Evolutionary conservation across 768 basidiomycete genomes (phyloP).

Genomic region (Boletus speciosus): DNA sequence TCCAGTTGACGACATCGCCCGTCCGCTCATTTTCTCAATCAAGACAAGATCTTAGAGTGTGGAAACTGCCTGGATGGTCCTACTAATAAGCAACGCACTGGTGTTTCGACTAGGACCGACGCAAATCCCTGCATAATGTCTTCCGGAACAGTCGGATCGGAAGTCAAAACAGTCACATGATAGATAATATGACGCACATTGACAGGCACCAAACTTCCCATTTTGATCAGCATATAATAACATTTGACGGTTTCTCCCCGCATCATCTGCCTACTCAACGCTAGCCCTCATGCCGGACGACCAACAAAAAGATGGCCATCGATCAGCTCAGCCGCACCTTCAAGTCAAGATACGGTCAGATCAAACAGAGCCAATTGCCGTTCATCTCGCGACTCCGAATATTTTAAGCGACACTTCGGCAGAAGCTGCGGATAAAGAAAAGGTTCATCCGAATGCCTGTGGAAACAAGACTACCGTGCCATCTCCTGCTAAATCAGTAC

Average conservation of each 20-base stretch:
- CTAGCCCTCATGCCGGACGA: conserved; percentile 8
- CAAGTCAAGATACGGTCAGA: conserved; percentile 4
- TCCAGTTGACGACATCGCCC: too few species aligned
- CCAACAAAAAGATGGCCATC: not conserved
- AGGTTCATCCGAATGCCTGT: not conserved
- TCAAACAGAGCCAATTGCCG: not conserved
- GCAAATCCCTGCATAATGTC: too few species aligned
- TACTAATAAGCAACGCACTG: too few species aligned
- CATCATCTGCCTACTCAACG: not conserved
- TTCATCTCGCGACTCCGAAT: not conserved
- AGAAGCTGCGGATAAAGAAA: not conserved
- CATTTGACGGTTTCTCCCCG: not conserved
- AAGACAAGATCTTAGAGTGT: too few species aligned
- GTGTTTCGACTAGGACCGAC: too few species aligned
- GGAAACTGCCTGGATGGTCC: too few species aligned
- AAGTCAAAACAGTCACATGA: too few species aligned
- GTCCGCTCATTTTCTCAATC: too few species aligned
- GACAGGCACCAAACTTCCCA: too few species aligned
- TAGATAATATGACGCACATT: too few species aligned
- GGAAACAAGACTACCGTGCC: not conserved
- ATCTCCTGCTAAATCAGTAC: not conserved
- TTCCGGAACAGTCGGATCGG: too few species aligned
- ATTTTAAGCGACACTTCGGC: not conserved
- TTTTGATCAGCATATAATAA: not conserved
- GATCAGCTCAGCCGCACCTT: conserved; percentile 1